Evolutionary conservation across 768 basidiomycete species (phyloP).

Genomic region (Floccularia luteovirens): DNA sequence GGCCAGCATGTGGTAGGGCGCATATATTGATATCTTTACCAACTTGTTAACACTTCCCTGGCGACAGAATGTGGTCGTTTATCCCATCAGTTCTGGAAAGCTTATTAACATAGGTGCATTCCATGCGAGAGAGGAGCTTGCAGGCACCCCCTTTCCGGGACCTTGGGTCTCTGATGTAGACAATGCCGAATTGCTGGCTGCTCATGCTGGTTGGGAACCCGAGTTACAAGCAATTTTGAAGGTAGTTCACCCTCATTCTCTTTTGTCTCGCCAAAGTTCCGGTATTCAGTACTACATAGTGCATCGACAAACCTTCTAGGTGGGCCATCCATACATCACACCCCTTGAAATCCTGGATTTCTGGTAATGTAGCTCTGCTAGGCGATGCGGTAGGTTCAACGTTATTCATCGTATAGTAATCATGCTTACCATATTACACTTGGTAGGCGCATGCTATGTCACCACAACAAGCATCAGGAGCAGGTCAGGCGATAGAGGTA

Average conservation of each 20-base stretch:
- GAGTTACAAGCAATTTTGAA: slow-evolving; percentile 35
- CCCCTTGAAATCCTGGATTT: slow-evolving; percentile 26
- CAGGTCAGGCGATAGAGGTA: slow-evolving; percentile 45
- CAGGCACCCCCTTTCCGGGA: slow-evolving; percentile 18
- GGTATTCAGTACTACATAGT: slow-evolving; percentile 12
- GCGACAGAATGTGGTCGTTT: slow-evolving; percentile 21
- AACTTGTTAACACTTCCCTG: neutral
- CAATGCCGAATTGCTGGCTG: slow-evolving; percentile 26
- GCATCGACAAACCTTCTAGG: slow-evolving; percentile 22
- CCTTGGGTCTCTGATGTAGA: slow-evolving; percentile 29
- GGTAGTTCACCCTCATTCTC: slow-evolving; percentile 17
- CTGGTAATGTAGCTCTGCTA: slow-evolving; percentile 29
- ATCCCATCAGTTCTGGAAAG: slow-evolving; percentile 23
- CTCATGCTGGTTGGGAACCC: slow-evolving; percentile 35
- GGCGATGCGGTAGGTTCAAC: too few relatives aligned
- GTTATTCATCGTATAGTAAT: too few relatives aligned
- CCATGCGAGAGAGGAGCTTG: slow-evolving; percentile 16
- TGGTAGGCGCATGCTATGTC: slow-evolving; percentile 38
- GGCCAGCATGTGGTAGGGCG: slow-evolving; percentile 20
- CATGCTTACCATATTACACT: neutral
- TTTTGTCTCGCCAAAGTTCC: neutral
- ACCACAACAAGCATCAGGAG: slow-evolving; percentile 39
- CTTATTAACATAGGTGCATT: slow-evolving; percentile 22
- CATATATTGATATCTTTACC: neutral
- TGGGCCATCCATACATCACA: slow-evolving; percentile 33